A percentile compares a stretch with the other conserved stretches of the same genome.
phyloP scores from a whole-genome alignment of 176 grass and related monocot species.

The Carex parvula region DNA sequence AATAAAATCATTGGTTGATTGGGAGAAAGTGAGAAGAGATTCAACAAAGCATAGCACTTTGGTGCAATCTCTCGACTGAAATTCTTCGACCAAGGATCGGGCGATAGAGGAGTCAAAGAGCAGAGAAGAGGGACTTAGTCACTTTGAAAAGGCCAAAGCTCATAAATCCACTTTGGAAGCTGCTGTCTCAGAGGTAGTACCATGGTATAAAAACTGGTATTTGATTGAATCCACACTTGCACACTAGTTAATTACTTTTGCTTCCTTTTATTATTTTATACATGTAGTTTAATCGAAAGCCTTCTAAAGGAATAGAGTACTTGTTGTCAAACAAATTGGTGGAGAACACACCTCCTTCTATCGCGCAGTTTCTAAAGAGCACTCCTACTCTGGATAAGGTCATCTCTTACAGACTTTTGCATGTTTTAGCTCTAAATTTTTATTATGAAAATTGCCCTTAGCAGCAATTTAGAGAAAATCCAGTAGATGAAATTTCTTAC shows the following conservation, averaged over 20 bases:
- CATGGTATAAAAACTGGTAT: constrained; percentile 22
- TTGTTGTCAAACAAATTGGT: constrained; percentile 92
- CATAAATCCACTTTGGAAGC: constrained; percentile 98
- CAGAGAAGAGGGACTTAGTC: constrained; percentile 73
- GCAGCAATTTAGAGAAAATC: constrained; percentile 5
- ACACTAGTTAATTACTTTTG: not conserved
- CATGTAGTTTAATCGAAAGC: constrained; percentile 89
- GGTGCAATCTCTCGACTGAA: constrained; percentile 44
- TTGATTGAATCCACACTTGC: not conserved
- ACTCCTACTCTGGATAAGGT: constrained; percentile 95
- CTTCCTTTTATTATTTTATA: constrained; percentile 26
- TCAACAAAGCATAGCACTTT: constrained; percentile 50
- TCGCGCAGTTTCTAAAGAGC: constrained; percentile 87
- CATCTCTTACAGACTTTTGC: constrained; percentile 24
- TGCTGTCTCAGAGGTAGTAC: constrained; percentile 74
- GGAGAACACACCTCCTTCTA: constrained; percentile 65
- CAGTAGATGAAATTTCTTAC: not conserved
- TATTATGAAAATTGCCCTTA: not conserved
- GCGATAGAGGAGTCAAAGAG: constrained; percentile 55
- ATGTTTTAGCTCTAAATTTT: not conserved
- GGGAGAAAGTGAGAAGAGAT: constrained; percentile 79
- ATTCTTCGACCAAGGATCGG: constrained; percentile 48
- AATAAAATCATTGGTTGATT: constrained; percentile 96
- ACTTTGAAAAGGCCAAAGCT: constrained; percentile 99
- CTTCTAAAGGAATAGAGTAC: constrained; percentile 79